Conservation (phyloP, 805 yeast genomes). For the Metschnikowia chrysomelidarum region DNA sequence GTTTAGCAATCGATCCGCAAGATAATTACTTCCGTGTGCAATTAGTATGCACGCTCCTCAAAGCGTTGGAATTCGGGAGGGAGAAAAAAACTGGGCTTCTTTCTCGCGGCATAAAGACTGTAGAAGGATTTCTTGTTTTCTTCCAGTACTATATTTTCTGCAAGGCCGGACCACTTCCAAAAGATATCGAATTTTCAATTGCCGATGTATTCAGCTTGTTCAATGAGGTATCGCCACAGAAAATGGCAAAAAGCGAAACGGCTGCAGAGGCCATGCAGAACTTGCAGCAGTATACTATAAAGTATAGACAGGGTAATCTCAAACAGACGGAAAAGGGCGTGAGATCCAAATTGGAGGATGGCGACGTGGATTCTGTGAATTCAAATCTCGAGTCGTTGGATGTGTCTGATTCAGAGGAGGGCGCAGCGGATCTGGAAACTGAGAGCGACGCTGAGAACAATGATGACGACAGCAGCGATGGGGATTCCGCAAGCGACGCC, state of each 20-base stretch:
- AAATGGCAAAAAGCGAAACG: constrained; percentile 34
- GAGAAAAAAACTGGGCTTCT: constrained; percentile 9
- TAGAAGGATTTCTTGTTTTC: constrained; percentile 46
- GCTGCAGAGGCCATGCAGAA: constrained; percentile 19
- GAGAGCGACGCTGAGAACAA: neutral
- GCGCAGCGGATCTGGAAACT: constrained; percentile 1
- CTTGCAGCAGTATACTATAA: constrained; percentile 12
- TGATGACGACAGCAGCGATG: constrained; percentile 14
- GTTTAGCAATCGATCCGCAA: constrained; percentile 53
- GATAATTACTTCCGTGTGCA: constrained; percentile 72
- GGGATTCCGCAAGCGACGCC: neutral
- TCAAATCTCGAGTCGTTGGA: constrained; percentile 12
- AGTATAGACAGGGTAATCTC: constrained; percentile 1
- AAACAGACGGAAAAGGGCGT: neutral
- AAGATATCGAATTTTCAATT: constrained; percentile 57
- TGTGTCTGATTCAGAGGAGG: constrained; percentile 13
- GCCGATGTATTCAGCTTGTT: constrained; percentile 38
- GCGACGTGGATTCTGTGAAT: constrained; percentile 27
- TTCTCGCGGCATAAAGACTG: constrained; percentile 13
- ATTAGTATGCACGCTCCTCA: constrained; percentile 37
- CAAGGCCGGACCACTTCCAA: constrained; percentile 61
- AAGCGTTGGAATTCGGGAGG: constrained; percentile 15
- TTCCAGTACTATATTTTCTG: constrained; percentile 71
- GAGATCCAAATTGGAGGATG: constrained; percentile 14
- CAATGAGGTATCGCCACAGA: constrained; percentile 22